Evolutionary conservation across 768 basidiomycete genomes (phyloP), one percentile per base, ranked within the genome.

Genomic region (Pisolithus tinctorius): DNA sequence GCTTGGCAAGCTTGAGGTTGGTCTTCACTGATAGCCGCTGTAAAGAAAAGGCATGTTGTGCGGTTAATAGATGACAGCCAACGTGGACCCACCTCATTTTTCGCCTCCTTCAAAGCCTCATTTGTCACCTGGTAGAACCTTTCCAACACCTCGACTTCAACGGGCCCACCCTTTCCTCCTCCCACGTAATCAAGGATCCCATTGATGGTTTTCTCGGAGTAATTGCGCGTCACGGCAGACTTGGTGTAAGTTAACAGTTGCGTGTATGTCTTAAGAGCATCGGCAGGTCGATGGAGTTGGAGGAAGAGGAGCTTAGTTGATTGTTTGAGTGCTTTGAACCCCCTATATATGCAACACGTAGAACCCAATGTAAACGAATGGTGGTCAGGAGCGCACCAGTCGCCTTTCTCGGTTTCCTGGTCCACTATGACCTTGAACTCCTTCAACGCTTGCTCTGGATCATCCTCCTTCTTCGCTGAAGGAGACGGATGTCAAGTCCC

Each of bases 181-280:
- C 93, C 93, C 38, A 98, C 96, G 59, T 98, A 98, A 67, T 99
- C 96, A 57, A 99, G 74, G 57, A 99, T 96, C 50, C 90, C 89
- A 65, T 99, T 99, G 75, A 99, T 99, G 16, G 90, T 88, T 75
- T 98, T 99, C 69, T 99, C 96, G 10, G 95, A 93, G 63, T 95
- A 91, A 65, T 95, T 95, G 30, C 93, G 82, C 3, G 93, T 96
- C 17, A 96, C 92, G 2, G 91, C 89, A 13, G 89, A 92, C 67
- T 95, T 97, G 11, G 94, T 98, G 69, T 98, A 98, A 0, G 86
- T 84, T 48, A 99, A 74, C 4, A 99, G 78, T 58, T 86, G 80
- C 17, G 74, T 84, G 66, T 99, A 99, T 7, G 93, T 86, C 64
- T 80, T 72, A 52, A 98, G 71, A 0, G 96, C 96, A 47, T 94